Percentiles rank a stretch among this genome's conserved stretches.
Conservation (phyloP, 2,329 filamentous ascomycete genomes). For the Penicillium hesseltinei region DNA sequence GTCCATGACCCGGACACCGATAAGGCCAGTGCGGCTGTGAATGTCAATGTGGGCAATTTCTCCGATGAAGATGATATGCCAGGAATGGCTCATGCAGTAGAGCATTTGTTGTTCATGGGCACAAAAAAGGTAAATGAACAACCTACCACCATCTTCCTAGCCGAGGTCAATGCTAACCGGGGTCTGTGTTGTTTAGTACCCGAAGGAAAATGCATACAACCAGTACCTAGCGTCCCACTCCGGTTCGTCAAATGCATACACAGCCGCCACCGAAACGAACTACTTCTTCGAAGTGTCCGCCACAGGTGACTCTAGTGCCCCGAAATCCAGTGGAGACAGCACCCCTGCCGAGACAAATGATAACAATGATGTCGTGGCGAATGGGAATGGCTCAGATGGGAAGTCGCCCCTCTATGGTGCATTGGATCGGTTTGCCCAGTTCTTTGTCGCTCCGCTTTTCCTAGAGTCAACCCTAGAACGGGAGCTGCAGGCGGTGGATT, state of each 20-base stretch:
- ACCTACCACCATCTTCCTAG: background rate
- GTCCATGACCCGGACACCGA: constrained; percentile 95
- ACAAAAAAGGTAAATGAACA: constrained; percentile 71
- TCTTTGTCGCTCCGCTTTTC: constrained; percentile 87
- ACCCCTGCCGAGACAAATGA: constrained; percentile 31
- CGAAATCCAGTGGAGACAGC: constrained; percentile 25
- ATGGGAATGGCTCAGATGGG: constrained; percentile 23
- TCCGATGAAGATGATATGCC: constrained; percentile 88
- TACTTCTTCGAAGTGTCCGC: constrained; percentile 96
- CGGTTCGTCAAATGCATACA: constrained; percentile 93
- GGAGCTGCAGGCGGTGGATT: constrained; percentile 85
- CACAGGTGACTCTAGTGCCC: constrained; percentile 55
- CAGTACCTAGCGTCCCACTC: constrained; percentile 88
- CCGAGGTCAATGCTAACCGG: background rate
- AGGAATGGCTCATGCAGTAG: constrained; percentile 92
- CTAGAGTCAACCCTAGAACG: constrained; percentile 79
- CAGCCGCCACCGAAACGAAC: constrained; percentile 88
- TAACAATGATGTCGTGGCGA: constrained; percentile 22
- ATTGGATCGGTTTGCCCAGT: constrained; percentile 88
- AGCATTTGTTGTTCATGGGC: constrained; percentile 97
- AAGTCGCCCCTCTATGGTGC: constrained; percentile 71
- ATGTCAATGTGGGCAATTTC: constrained; percentile 95
- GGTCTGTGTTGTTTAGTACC: constrained; percentile 58
- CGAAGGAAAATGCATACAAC: constrained; percentile 91
- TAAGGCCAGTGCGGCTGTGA: constrained; percentile 92